Base-by-base conservation (phyloP, 2,329 filamentous ascomycete genomes). In the Fusarium sororula region DNA sequence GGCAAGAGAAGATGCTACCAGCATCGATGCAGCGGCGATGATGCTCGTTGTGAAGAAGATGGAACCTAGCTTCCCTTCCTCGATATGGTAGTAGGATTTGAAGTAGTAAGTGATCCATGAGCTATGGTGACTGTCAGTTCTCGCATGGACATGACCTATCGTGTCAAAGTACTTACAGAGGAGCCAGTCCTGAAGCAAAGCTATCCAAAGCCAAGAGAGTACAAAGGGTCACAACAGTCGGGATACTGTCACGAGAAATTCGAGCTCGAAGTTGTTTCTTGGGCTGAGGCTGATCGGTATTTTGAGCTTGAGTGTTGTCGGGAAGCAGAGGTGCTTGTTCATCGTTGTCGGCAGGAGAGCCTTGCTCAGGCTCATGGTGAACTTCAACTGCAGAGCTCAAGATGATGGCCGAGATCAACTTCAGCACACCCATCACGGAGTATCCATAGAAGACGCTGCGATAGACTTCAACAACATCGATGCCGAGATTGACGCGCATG, bases 151-250 rank as follows among this genome's bases (percentile, higher is more conserved):
- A 18, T 5, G 1, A 4, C 28, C 11, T 12, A 4, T 78, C 5
- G 80, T 81, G 18, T 80, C 77, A 30, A 4, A 6, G 28, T 13
- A 83, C 87, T 80, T 83, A 90, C 85, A 90, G 77, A 28, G 90
- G 89, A 8, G 90, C 91, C 79, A 95, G 87, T 5, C 93, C 93
- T 3, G 90, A 92, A 3, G 91, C 92, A 64, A 94, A 88, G 1
- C 90, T 88, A 79, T 95, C 93, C 11, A 94, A 77, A 3, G 87
- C 87, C 75, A 94, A 92, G 4, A 96, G 83, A 13, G 92, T 81
- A 77, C 90, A 92, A 0, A 96, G 84, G 56, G 90, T 89, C 58
- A 88, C 79, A 11, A 93, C 83, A 37, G 91, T 85, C 1, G 82
- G 77, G 12, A 86, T 82, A 41, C 87, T 90, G n/a, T 88, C 83